Base-by-base conservation (phyloP, 352 stramenopile species). In the Pseudoperonospora humuli region DNA sequence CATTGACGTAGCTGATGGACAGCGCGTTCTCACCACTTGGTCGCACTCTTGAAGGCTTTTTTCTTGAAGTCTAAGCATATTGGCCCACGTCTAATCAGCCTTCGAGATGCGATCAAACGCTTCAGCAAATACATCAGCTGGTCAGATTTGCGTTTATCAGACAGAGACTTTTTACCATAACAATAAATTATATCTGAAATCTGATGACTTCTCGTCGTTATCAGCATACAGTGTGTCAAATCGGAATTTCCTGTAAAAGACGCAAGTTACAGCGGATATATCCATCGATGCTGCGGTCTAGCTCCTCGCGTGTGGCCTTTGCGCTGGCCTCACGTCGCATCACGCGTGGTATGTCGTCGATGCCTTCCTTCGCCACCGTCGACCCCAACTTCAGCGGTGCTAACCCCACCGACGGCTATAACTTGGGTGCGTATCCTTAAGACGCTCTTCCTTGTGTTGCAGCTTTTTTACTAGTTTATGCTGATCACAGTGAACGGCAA, bases 351-450 rank as follows among this genome's bases (percentile, higher is more conserved):
- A 64, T 83, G 51, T 71, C 67, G 20, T 83, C 68, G 46, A 50
- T 95, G 15, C 84, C 83, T 17, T 86, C 76, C 38, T 98, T 94
- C 87, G 93, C 94, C 19, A 96, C 89, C 1, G 66, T 97, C n/a
- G 87, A 98, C 61, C 90, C 92, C 1, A 61, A 54, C 33, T 76
- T 97, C 36, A 96, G 82, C 42, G 76, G 71, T 10, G 56, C 51
- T 20, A 67, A 75, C 29, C 89, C 91, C 2, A 73, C 79, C 40
- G 72, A 84, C 26, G 86, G 96, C 40, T 70, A 78, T 33, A 98
- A 98, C 66, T 61, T 97, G 54, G 64, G 72, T 85, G 53, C 25
- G 70, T 51, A 13, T 27, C 7, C 4, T 9, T 18, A 18, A 39
- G 1, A 18, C 7, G 17, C 11, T 54, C 0, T 29, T 29, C n/a